phyloP scores from a whole-genome alignment of 352 stramenopile species.

The Pythium folliculosum region DNA sequence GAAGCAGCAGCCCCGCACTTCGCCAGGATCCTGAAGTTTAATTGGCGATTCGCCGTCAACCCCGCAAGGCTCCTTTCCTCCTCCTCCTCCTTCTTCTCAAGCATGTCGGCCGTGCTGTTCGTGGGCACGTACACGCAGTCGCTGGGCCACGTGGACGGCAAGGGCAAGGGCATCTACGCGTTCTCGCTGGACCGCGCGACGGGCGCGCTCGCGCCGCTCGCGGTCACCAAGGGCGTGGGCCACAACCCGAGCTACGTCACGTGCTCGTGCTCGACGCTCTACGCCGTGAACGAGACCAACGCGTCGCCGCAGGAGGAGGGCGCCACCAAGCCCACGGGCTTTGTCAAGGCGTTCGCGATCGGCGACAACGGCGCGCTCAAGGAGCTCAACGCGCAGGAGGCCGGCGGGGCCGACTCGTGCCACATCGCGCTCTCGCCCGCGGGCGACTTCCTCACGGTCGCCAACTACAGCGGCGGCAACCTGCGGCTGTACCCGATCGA shows the following conservation, averaged over 20 bases:
- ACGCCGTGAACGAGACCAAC: slow-evolving; percentile 73
- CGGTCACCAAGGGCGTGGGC: slow-evolving; percentile 49
- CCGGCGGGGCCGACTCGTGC: slow-evolving; percentile 55
- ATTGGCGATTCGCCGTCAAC: slow-evolving; percentile 19
- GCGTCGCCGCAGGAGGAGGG: slow-evolving; percentile 35
- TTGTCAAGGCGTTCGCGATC: slow-evolving; percentile 57
- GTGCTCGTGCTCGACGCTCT: slow-evolving; percentile 44
- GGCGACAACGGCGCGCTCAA: slow-evolving; percentile 39
- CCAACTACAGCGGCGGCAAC: slow-evolving; percentile 78
- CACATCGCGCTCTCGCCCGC: slow-evolving; percentile 56
- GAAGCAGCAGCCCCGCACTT: no score
- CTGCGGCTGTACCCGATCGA: slow-evolving; percentile 61
- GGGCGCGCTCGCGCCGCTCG: slow-evolving; percentile 48
- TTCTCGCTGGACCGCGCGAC: slow-evolving; percentile 58
- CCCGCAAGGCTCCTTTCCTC: neutral
- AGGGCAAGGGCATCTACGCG: slow-evolving; percentile 72
- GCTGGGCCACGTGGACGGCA: slow-evolving; percentile 75
- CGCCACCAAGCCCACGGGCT: slow-evolving; percentile 49
- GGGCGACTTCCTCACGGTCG: slow-evolving; percentile 55
- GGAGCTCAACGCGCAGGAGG: slow-evolving; percentile 54
- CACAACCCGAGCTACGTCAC: slow-evolving; percentile 74
- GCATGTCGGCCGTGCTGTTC: slow-evolving; percentile 49
- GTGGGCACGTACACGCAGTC: slow-evolving; percentile 86
- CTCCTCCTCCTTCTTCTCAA: neutral
- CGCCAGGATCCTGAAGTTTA: neutral